Conservation (phyloP, 257 asterid species). For the Fraxinus anomala region DNA sequence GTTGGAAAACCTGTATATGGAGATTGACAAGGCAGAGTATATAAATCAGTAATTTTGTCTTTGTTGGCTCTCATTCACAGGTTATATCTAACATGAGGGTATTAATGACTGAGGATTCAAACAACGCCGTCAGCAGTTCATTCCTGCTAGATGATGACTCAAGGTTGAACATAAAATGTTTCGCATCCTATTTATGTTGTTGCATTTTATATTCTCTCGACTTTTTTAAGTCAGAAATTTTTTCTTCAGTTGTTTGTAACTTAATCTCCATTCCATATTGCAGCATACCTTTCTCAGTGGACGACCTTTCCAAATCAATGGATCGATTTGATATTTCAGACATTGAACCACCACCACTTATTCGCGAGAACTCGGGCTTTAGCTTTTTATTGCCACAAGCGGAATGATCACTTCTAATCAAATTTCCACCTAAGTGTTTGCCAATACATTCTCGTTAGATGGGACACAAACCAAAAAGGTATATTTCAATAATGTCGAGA, state of each 20-base stretch:
- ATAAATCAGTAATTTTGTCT: background rate
- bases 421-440: constrained; percentile 19
- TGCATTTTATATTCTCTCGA: constrained; percentile 13
- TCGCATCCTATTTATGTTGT: constrained; percentile 3
- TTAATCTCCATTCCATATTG: constrained; percentile 30
- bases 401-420: constrained; percentile 37
- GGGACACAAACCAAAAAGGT: constrained; percentile 19
- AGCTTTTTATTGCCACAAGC: constrained; percentile 83
- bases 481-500: constrained; percentile 16
- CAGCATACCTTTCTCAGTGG: constrained; percentile 98
- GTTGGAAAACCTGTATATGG: background rate
- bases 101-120: constrained; percentile 95
- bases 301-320: constrained; percentile 94
- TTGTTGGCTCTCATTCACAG: constrained; percentile 36
- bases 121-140: constrained; percentile 97
- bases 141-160: constrained; percentile 98
- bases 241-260: background rate
- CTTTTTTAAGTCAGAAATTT: background rate
- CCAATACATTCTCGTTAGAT: constrained; percentile 20
- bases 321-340: constrained; percentile 78
- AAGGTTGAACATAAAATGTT: constrained; percentile 54
- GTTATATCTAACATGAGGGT: constrained; percentile 88
- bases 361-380: constrained; percentile 94
- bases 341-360: constrained; percentile 95
- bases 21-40: background rate